Evolutionary conservation across 202 grass and related monocot genomes (phyloP).

Genomic region (Setaria viridis): DNA sequence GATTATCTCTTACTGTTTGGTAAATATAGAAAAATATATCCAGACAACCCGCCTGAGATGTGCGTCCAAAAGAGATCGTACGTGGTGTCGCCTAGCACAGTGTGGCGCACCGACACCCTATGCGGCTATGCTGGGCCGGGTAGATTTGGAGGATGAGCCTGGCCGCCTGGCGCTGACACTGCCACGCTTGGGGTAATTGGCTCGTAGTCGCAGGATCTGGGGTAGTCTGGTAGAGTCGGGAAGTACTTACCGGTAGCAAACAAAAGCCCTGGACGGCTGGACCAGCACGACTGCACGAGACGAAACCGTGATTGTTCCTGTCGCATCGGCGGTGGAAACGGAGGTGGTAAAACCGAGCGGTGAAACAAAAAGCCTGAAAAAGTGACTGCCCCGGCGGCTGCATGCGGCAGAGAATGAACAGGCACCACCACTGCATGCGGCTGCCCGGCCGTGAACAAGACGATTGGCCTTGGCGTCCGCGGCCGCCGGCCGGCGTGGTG

Average conservation of each 20-base stretch:
- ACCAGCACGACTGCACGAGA: not conserved
- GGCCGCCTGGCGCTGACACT: not conserved
- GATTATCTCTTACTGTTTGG: slow-evolving; percentile 5
- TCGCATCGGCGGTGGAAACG: not conserved
- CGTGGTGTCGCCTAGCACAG: slow-evolving; percentile 5
- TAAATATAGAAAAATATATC: not conserved
- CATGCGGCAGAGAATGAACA: too few relatives aligned
- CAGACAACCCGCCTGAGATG: not conserved
- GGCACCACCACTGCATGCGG: too few relatives aligned
- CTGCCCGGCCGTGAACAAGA: not conserved
- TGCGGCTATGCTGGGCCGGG: not conserved
- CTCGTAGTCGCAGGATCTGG: not conserved
- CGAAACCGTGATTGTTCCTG: not conserved
- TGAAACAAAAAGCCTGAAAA: too few relatives aligned
- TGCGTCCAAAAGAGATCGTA: not conserved
- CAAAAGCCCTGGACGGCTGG: not conserved
- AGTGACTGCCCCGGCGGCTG: too few relatives aligned
- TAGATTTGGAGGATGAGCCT: not conserved
- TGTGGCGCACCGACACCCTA: slow-evolving; percentile 18
- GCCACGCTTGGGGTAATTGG: not conserved
- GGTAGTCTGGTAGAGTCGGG: not conserved
- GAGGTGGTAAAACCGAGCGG: not conserved
- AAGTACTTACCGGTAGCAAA: not conserved
- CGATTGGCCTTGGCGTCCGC: not conserved
- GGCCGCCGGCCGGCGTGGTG: not conserved